Base-by-base conservation (phyloP, 257 asterid species). In the Solanum ahanhuiri region DNA sequence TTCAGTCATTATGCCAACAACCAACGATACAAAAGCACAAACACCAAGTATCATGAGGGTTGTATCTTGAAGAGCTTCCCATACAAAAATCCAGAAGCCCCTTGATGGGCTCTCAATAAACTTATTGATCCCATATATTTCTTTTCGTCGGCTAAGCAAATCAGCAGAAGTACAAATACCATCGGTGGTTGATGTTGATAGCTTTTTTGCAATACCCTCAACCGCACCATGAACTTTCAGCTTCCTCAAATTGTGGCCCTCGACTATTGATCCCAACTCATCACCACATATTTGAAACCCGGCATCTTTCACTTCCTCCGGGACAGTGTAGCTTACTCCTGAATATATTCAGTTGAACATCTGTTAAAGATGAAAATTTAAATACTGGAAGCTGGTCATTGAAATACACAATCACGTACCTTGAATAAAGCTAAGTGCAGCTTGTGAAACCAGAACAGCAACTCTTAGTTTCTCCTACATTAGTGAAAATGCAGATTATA, bases 61-160 rank as follows among this genome's bases (percentile, higher is more conserved):
- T 54, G 98, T 93, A 82, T 95, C 98, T 92, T 95, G 98, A 88
- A 95, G 93, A 84, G 98, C 98, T 93, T 95, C 98, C 98, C 98
- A 94, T 58, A 95, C 95, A 60, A 89, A 94, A 83, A 93, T 86
- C 98, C 98, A 95, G 87, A 92, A 95, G 17, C 98, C 95, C 94
- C 93, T 94, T 20, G 94, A 70, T 4, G 98, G 98, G 89, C 90
- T 92, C 92, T 95, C 98, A 5, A 94, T 88, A 89, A 95, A 95
- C 91, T 89, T 95, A 82, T 95, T 95, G 85, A 94, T 87, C 83
- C 98, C 98, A 85, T 89, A 94, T 45, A 89, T 87, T 81, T 91
- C 92, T 88, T 90, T 93, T 87, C 97, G 90, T 72, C 83, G 89
- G 41, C 48, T 90, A 81, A 95, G 89, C 23, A 85, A 90, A 83